A percentile compares a stretch with the other conserved stretches of the same genome.
Evolutionary conservation across 2,329 filamentous ascomycete species (phyloP).

Genomic region (Xylariaceae sp.): DNA sequence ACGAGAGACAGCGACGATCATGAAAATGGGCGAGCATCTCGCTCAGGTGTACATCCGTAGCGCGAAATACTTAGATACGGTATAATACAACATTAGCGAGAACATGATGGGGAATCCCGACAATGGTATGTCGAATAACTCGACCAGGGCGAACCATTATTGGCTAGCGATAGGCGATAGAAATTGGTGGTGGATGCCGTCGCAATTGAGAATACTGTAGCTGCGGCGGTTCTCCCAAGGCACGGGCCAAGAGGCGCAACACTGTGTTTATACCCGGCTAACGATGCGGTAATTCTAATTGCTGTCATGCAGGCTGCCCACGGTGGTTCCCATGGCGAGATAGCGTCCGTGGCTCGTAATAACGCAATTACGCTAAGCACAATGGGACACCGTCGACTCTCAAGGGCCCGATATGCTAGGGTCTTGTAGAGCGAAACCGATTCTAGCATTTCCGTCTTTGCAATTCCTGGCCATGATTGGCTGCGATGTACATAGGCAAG

Average conservation of each 20-base stretch:
- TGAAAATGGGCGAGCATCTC: too few relatives aligned
- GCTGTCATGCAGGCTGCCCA: constrained; percentile 8
- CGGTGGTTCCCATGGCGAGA: constrained; percentile 12
- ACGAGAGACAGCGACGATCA: too few relatives aligned
- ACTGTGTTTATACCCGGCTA: constrained; percentile 12
- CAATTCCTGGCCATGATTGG: constrained; percentile 24
- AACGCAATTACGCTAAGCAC: constrained; percentile 24
- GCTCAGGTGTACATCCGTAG: too few relatives aligned
- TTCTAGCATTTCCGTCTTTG: constrained; percentile 22
- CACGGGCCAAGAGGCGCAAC: constrained; percentile 1
- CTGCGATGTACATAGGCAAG: constrained; percentile 2
- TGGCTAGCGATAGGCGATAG: too few relatives aligned
- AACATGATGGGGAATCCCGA: too few relatives aligned
- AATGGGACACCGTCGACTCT: background rate
- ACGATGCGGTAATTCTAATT: constrained; percentile 1
- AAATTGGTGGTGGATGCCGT: constrained; percentile 1
- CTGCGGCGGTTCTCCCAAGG: too few relatives aligned
- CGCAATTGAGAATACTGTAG: constrained; percentile 1
- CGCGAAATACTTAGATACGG: too few relatives aligned
- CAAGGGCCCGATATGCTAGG: constrained; percentile 6
- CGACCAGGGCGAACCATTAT: too few relatives aligned
- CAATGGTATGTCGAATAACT: too few relatives aligned
- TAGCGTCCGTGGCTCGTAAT: constrained; percentile 10
- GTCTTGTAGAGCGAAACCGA: constrained; percentile 25
- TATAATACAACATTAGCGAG: too few relatives aligned